Base-by-base conservation (phyloP, 1,139 yeast species). In the Petasospora fabianii region DNA sequence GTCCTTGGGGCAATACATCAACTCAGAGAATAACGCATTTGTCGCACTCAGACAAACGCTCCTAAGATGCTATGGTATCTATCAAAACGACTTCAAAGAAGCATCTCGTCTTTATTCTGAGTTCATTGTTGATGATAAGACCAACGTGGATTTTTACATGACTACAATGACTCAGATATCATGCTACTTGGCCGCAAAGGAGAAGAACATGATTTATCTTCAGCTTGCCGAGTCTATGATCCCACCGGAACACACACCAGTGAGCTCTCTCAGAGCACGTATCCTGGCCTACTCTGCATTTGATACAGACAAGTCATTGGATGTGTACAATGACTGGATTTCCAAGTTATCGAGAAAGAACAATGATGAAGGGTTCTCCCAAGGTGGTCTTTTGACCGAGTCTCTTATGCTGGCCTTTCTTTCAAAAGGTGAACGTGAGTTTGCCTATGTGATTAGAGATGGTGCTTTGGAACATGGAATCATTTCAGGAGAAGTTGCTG, bases 371-470 rank as follows among this genome's bases (percentile, higher is more conserved):
- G 59, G 60, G 3, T 51, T 73, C 21, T 68, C 78, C 0, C 64
- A 70, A 2, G 61, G 73, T 16, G 80, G 80, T 0, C 48, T 64
- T 20, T 53, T 80, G 17, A 71, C 81, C 0, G 80, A 80, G 48
- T 62, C 83, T 1, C 60, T 81, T 36, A 60, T 80, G 16, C 51
- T 77, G 17, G 69, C 76, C 1, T 66, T 64, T 38, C 59, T 83
- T 27, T 62, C 69, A 16, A 68, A 69, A 27, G 64, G 68, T 27
- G 87, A 83, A 51, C 58, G 85, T 28, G 80, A 77, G 41, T 73
- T 83, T 56, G 86, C 87, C 0, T 67, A 71, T 30, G 69, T 80
- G 32, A 61, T 82, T n/a, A 69, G 72, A 46, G 79, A 76, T 30
- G 80, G 78, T 48, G 76, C 82, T 1, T 54, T 67, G 4, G 69